Percentiles rank a stretch among this genome's conserved stretches.
Conservation (phyloP, 2,329 filamentous ascomycete species). For the Aureobasidium lini region DNA sequence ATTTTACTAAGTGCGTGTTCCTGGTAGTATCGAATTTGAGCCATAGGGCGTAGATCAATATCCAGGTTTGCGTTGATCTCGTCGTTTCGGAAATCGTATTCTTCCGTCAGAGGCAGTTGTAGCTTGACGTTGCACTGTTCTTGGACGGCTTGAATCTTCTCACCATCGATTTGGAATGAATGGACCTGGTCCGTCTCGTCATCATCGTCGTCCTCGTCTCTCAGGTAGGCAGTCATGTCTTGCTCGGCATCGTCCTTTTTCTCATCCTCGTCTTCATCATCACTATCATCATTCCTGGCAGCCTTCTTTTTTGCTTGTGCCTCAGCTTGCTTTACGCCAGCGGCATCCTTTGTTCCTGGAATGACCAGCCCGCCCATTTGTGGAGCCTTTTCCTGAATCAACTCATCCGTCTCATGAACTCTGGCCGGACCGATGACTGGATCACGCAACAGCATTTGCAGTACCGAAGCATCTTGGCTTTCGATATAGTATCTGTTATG, state of each 20-base stretch:
- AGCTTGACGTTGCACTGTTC: constrained; percentile 76
- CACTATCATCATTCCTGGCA: constrained; percentile 39
- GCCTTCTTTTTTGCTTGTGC: constrained; percentile 39
- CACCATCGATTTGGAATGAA: constrained; percentile 81
- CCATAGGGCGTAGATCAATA: constrained; percentile 83
- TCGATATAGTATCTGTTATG: constrained; percentile 93
- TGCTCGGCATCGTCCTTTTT: constrained; percentile 37
- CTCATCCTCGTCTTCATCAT: constrained; percentile 46
- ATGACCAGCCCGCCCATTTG: constrained; percentile 86
- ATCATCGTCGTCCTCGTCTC: constrained; percentile 74
- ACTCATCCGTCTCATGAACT: constrained; percentile 62
- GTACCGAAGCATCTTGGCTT: constrained; percentile 76
- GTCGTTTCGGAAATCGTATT: constrained; percentile 96
- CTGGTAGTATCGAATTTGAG: constrained; percentile 88
- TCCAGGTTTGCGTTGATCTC: constrained; percentile 82
- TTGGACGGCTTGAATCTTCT: constrained; percentile 76
- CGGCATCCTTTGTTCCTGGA: constrained; percentile 87
- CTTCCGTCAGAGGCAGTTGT: constrained; percentile 80
- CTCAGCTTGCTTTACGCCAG: constrained; percentile 69
- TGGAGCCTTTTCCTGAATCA: constrained; percentile 74
- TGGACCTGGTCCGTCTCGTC: constrained; percentile 84
- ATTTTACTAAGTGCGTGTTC: constrained; percentile 98
- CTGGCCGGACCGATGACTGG: constrained; percentile 71
- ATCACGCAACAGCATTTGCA: constrained; percentile 82
- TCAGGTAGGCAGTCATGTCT: constrained; percentile 61